Evolutionary conservation across 2,329 filamentous ascomycete species (phyloP).

Genomic region (Stagonosporopsis cucurbitacearum): DNA sequence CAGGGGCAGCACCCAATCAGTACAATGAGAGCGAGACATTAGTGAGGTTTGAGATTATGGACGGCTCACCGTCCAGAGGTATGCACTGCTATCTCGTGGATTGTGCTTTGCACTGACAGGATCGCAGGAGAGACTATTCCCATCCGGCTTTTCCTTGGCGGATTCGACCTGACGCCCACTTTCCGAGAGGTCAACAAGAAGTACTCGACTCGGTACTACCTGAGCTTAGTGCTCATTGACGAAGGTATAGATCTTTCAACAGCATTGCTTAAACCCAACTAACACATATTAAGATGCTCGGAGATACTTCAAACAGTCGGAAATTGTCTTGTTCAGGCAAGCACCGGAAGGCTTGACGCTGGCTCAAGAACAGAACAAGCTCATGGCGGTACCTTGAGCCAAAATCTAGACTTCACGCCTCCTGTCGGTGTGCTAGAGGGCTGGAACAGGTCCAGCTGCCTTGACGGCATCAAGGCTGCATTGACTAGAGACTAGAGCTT

Average conservation of each 20-base stretch:
- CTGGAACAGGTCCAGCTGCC: background rate
- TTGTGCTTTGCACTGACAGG: slow-evolving; percentile 27
- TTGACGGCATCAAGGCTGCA: background rate
- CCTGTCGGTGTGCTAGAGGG: background rate
- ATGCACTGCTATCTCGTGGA: slow-evolving; percentile 45
- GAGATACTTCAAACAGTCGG: slow-evolving; percentile 98
- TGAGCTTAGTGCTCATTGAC: slow-evolving; percentile 93
- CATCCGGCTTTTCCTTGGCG: slow-evolving; percentile 94
- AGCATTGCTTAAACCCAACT: background rate
- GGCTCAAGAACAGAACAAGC: slow-evolving; percentile 56
- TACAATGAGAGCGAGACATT: slow-evolving; percentile 99
- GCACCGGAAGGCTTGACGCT: slow-evolving; percentile 58
- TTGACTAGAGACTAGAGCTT: background rate
- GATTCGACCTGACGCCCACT: slow-evolving; percentile 95
- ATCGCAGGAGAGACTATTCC: slow-evolving; percentile 81
- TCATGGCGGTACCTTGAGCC: slow-evolving; percentile 47
- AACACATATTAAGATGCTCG: slow-evolving; percentile 73
- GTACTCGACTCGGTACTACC: slow-evolving; percentile 96
- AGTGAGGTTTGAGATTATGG: slow-evolving; percentile 99
- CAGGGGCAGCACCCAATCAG: slow-evolving; percentile 94
- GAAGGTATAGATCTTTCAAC: slow-evolving; percentile 66
- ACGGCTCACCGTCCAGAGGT: slow-evolving; percentile 95
- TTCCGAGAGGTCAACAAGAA: slow-evolving; percentile 99
- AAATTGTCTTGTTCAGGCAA: slow-evolving; percentile 95
- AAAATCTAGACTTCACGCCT: background rate